Evolutionary conservation across 2,329 filamentous ascomycete species (phyloP).

Genomic region (Dactylellina sp.): DNA sequence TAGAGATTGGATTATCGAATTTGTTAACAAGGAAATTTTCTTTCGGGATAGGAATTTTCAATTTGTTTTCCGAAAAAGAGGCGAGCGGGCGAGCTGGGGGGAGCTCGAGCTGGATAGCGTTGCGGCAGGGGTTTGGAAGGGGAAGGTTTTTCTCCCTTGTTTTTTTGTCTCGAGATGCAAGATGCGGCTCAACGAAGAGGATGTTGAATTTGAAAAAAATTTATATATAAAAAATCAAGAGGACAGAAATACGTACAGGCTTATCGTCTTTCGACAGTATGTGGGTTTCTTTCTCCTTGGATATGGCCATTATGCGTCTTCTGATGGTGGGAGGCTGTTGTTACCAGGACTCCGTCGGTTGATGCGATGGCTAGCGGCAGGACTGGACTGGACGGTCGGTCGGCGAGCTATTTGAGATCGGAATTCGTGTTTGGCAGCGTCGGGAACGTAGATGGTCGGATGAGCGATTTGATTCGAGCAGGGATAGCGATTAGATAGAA

Average conservation of each 20-base stretch:
- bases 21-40: conserved; percentile 33
- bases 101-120: conserved; percentile 3
- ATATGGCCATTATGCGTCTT: conserved; percentile 41
- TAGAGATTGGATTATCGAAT: conserved; percentile 9
- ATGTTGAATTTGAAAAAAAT: not conserved
- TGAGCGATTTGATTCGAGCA: conserved; percentile 41
- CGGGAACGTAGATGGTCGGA: conserved; percentile 4
- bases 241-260: conserved; percentile 34
- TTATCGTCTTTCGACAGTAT: conserved; percentile 52
- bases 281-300: conserved; percentile 49
- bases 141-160: conserved; percentile 23
- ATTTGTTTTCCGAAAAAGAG: not conserved
- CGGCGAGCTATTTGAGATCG: not conserved
- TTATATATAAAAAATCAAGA: not conserved
- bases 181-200: conserved; percentile 38
- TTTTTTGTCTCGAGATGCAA: conserved; percentile 36
- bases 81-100: conserved; percentile 22
- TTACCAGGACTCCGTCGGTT: too few species aligned
- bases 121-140: conserved; percentile 44
- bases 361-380: too few species aligned
- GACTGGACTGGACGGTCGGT: conserved; percentile 15
- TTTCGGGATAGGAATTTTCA: too few species aligned
- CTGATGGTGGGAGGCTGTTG: conserved; percentile 7
- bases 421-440: not conserved
- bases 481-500: conserved; percentile 45